Conservation (phyloP, 202 grass and related monocot genomes). For the Musa balbisiana region DNA sequence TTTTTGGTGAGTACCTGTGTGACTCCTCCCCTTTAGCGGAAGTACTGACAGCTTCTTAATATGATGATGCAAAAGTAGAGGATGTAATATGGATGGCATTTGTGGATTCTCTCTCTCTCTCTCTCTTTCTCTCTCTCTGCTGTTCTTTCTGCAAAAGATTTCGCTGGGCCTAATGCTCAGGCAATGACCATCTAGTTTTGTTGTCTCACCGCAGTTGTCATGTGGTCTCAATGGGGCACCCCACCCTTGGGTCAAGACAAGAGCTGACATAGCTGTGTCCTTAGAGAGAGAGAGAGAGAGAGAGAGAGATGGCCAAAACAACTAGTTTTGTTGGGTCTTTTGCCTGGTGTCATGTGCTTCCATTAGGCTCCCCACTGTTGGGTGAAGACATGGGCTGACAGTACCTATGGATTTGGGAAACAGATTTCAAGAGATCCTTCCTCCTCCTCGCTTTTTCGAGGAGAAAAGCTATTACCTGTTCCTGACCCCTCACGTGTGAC, state of each 20-base stretch:
- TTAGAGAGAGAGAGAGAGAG: too few relatives aligned
- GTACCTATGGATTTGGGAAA: background rate
- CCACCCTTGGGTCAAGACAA: slow-evolving; percentile 1
- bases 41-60: too few relatives aligned
- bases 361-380: too few relatives aligned
- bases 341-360: background rate
- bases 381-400: too few relatives aligned
- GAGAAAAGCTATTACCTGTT: slow-evolving; percentile 2
- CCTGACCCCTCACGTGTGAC: slow-evolving; percentile 22
- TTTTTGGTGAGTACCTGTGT: too few relatives aligned
- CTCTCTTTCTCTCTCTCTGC: background rate
- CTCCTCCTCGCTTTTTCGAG: background rate
- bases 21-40: too few relatives aligned
- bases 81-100: background rate
- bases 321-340: background rate
- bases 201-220: background rate
- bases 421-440: background rate
- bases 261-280: background rate
- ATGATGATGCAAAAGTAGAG: background rate
- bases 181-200: background rate
- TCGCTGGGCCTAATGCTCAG: background rate
- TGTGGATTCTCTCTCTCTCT: background rate
- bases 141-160: background rate
- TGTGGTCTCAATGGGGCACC: background rate
- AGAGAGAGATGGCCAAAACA: too few relatives aligned